Percentiles rank a stretch among this genome's conserved stretches.
Evolutionary conservation across 495 filamentous ascomycete species (phyloP).

Genomic region (Haplographium delicatum): DNA sequence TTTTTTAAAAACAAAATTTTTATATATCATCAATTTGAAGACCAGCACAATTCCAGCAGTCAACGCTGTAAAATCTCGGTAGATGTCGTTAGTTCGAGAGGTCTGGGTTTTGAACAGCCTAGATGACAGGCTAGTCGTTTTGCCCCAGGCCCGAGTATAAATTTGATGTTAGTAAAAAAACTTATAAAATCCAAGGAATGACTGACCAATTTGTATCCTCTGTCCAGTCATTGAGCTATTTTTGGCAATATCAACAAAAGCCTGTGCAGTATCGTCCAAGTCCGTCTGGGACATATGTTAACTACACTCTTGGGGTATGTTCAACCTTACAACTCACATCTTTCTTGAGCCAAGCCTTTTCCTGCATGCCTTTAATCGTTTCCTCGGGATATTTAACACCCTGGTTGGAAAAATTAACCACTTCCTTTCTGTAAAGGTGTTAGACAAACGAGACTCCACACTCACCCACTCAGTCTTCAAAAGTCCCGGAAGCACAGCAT

Average conservation of each 20-base stretch:
- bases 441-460: too few relatives aligned
- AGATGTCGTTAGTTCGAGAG: too few relatives aligned
- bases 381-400: slow-evolving; percentile 42
- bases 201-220: slow-evolving; percentile 45
- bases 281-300: slow-evolving; percentile 33
- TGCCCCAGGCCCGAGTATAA: background rate
- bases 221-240: slow-evolving; percentile 56
- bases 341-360: slow-evolving; percentile 38
- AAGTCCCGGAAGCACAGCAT: slow-evolving; percentile 63
- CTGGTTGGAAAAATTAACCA: slow-evolving; percentile 28
- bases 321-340: slow-evolving; percentile 29
- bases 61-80: too few relatives aligned
- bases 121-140: slow-evolving; percentile 1
- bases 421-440: too few relatives aligned
- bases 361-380: slow-evolving; percentile 32
- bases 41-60: too few relatives aligned
- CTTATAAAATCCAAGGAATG: background rate
- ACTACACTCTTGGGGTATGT: slow-evolving; percentile 7
- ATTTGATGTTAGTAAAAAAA: background rate
- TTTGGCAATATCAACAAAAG: slow-evolving; percentile 46
- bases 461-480: slow-evolving; percentile 69
- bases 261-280: slow-evolving; percentile 50
- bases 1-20: too few relatives aligned
- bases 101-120: too few relatives aligned
- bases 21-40: too few relatives aligned